Base-by-base conservation (phyloP, 2,329 filamentous ascomycete species). In the Seiridium cupressi region DNA sequence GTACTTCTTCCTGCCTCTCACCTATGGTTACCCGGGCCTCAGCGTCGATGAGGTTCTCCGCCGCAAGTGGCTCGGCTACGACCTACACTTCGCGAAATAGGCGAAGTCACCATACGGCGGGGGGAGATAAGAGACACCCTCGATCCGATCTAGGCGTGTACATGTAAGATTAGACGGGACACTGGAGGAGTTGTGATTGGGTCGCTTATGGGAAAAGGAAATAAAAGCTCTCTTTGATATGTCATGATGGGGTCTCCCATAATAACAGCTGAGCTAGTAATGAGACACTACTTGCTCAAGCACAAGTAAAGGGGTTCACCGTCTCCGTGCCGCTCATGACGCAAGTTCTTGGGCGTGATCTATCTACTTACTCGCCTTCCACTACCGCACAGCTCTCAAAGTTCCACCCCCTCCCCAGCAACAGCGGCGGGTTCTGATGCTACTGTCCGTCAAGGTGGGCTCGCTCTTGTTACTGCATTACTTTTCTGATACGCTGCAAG, bases 81-180 rank as follows among this genome's bases (percentile, higher is more conserved):
- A 99, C 75, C 83, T 99, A 73, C 95, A 99, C 80, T 99, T 99
- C 81, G 95, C 95, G 61, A 99, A 99, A 86, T 99, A 90, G 48
- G 44, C 47, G 31, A 40, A 36, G 8, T n/a, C 9, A 35, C 6
- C 18, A 26, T 44, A 18, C 7, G 31, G 10, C 44, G 8, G 26
- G 47, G 44, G n/a, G 9, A 18, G 44, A 36, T 36, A 57, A 42
- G 47, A n/a, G n/a, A 18, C 36, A 5, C 34, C 44, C 35, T 11
- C 13, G 26, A 18, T 13, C 26, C 10, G 42, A 38, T 13, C n/a
- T 44, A 18, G n/a, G 18, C 26, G 18, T 32, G 35, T 9, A 35
- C 4, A 44, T 55, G 51, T 55, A 55, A 44, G 51, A 55, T n/a
- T 55, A 55, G 18, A 10, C 44, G 26, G 51, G 51, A 31, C n/a